Evolutionary conservation across 1,284 basidiomycete species (phyloP).

Genomic region (Phellopilus nigrolimitatus): DNA sequence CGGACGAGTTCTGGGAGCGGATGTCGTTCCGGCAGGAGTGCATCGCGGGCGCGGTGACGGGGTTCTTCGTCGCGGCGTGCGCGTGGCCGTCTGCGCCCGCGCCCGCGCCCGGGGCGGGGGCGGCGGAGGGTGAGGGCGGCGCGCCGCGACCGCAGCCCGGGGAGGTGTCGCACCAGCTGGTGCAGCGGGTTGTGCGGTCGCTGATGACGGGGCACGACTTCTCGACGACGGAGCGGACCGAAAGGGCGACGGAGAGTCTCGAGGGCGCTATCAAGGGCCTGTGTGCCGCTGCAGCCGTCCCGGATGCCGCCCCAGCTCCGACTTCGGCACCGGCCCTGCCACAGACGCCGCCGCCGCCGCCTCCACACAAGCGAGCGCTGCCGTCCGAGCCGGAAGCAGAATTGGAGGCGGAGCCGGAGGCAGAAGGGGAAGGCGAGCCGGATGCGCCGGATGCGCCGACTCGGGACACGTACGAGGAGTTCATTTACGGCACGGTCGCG

Average conservation of each 20-base stretch:
- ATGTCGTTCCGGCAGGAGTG: constrained; percentile 96
- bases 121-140: not conserved
- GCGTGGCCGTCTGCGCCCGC: constrained; percentile 31
- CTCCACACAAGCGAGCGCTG: too few relatives aligned
- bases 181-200: constrained; percentile 62
- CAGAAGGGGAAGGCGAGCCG: too few relatives aligned
- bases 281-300: constrained; percentile 36
- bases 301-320: constrained; percentile 2
- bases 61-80: constrained; percentile 74
- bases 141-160: constrained; percentile 48
- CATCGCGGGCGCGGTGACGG: constrained; percentile 77
- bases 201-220: constrained; percentile 77
- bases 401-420: too few relatives aligned
- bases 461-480: constrained; percentile 49
- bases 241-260: constrained; percentile 65
- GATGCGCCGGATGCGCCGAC: too few relatives aligned
- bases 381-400: too few relatives aligned
- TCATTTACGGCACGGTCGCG: constrained; percentile 46
- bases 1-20: constrained; percentile 89
- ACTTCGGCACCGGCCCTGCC: not conserved
- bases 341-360: constrained; percentile 42
- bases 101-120: too few relatives aligned
- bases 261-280: constrained; percentile 63
- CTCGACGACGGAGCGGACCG: constrained; percentile 56
- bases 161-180: constrained; percentile 57